Evolutionary conservation across 169 alveolate genomes (phyloP).

Genomic region (Plasmodium cynomolgi): DNA sequence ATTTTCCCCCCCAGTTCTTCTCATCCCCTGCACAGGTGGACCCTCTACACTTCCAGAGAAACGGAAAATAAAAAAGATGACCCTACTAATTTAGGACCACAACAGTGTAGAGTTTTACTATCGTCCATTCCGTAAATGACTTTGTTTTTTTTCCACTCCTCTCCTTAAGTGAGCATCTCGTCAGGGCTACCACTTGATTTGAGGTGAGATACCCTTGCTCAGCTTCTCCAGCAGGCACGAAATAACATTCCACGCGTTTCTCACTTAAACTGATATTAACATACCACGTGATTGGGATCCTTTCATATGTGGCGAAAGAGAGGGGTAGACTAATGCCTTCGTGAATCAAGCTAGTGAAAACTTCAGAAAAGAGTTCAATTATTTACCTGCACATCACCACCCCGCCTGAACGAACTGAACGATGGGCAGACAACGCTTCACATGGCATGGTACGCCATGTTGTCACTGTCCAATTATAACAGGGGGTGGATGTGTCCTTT

Average conservation of each 20-base stretch:
- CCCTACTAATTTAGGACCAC: not conserved
- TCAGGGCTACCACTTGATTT: not conserved
- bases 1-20: not conserved
- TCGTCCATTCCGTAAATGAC: not conserved
- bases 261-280: not conserved
- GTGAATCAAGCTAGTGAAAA: not conserved
- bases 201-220: not conserved
- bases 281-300: not conserved
- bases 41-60: not conserved
- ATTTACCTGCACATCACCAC: not conserved
- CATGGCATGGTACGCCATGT: not conserved
- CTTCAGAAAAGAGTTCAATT: not conserved
- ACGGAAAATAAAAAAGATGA: not conserved
- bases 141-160: not conserved
- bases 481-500: not conserved
- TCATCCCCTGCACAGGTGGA: not conserved
- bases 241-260: not conserved
- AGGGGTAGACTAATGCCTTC: not conserved
- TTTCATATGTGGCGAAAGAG: not conserved
- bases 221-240: not conserved
- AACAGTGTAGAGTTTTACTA: not conserved
- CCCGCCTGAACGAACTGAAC: not conserved
- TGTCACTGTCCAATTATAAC: not conserved
- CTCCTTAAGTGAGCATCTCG: not conserved
- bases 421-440: not conserved